Evolutionary conservation across 2,329 filamentous ascomycete genomes (phyloP).

Genomic region (Aureobasidium sp.): DNA sequence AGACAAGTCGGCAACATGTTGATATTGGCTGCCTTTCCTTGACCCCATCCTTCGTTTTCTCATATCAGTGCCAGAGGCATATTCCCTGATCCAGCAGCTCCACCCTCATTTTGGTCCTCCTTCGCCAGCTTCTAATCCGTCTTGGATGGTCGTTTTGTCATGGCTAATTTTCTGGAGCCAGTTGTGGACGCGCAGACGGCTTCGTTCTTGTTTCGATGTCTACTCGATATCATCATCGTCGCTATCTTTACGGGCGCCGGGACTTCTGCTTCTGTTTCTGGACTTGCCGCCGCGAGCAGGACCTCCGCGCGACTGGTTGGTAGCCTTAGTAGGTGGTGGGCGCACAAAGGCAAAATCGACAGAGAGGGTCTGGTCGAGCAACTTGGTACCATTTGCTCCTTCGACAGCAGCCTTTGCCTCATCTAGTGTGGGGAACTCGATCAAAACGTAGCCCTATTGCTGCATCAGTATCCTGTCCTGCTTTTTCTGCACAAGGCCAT

Average conservation of each 20-base stretch:
- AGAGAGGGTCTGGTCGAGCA: slow-evolving; percentile 72
- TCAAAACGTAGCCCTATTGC: slow-evolving; percentile 69
- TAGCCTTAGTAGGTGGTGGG: slow-evolving; percentile 58
- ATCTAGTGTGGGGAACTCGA: slow-evolving; percentile 72
- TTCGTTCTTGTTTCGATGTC: background rate
- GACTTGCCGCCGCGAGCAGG: slow-evolving; percentile 22
- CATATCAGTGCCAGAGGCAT: background rate
- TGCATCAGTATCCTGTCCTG: background rate
- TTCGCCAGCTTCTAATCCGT: background rate
- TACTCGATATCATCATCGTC: slow-evolving; percentile 22
- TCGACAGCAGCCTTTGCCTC: slow-evolving; percentile 79
- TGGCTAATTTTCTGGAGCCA: background rate
- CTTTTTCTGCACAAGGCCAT: slow-evolving; percentile 15
- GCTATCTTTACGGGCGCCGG: slow-evolving; percentile 31
- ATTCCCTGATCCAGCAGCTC: background rate
- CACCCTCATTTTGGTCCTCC: background rate
- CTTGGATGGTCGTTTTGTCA: background rate
- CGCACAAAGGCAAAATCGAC: slow-evolving; percentile 84
- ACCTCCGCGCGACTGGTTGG: slow-evolving; percentile 26
- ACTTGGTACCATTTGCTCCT: slow-evolving; percentile 66
- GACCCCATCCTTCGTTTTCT: background rate
- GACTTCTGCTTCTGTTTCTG: slow-evolving; percentile 38
- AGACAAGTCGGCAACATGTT: slow-evolving; percentile 4
- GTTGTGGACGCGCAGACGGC: background rate
- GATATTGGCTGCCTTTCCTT: background rate